These are phyloP conservation scores for Phlebiopsis flavidoalba DNA, from an alignment of 768 basidiomycete genomes.

Conservation along the genomic window DNA sequence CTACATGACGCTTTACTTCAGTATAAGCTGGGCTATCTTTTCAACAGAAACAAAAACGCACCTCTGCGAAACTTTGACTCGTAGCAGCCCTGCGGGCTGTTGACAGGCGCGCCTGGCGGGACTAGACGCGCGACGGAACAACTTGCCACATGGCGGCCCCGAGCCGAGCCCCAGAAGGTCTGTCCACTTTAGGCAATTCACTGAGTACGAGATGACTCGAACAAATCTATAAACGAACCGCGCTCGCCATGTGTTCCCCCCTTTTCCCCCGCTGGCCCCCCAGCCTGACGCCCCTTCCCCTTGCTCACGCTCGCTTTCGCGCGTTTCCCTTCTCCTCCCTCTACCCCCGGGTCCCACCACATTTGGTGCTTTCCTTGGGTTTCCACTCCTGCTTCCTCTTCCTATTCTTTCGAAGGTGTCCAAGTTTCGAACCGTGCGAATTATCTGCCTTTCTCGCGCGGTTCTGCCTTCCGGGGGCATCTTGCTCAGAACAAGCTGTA, in stretches of 20 bases:
- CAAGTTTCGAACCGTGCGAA: conserved; percentile 1
- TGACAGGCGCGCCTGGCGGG: not conserved
- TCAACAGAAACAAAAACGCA: no score
- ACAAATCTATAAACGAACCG: conserved; percentile 6
- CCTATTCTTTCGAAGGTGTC: no score
- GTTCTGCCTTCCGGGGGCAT: no score
- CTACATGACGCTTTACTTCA: no score
- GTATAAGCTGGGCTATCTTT: no score
- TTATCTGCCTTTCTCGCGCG: not conserved
- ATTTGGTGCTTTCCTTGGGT: not conserved
- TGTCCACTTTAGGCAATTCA: not conserved
- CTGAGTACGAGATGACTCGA: conserved; percentile 9
- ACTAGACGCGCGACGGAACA: not conserved
- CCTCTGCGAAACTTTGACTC: no score
- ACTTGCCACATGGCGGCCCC: conserved; percentile 10
- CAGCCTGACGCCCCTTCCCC: not conserved
- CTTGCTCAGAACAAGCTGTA: not conserved
- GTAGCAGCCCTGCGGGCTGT: no score
- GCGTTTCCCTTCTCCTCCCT: not conserved
- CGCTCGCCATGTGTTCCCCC: conserved; percentile 6
- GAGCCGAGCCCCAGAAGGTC: not conserved
- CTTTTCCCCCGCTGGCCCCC: conserved; percentile 1
- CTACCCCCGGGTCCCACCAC: not conserved
- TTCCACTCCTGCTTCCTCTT: not conserved
- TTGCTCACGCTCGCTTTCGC: not conserved